Percentiles rank a stretch among this genome's conserved stretches.
phyloP scores from a whole-genome alignment of 2,329 filamentous ascomycete species.

The Exophiala sp. region DNA sequence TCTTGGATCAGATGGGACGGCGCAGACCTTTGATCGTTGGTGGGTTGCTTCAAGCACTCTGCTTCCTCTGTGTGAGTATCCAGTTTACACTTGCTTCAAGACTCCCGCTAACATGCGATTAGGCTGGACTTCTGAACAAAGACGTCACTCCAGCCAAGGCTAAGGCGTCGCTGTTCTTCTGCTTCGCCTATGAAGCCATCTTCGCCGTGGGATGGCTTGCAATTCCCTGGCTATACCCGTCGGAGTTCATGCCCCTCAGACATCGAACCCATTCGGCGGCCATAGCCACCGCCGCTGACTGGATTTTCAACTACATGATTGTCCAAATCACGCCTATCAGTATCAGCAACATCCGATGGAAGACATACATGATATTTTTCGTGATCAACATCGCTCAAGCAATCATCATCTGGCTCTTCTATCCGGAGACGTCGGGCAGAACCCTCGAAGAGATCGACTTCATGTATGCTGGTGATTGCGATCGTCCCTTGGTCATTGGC shows the following conservation, averaged over 20 bases:
- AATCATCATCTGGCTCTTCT: conserved; percentile 14
- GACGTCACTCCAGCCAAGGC: background rate
- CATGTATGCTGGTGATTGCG: background rate
- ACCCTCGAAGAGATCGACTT: conserved; percentile 15
- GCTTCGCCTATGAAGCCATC: conserved; percentile 60
- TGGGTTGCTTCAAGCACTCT: background rate
- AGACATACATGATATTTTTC: conserved; percentile 44
- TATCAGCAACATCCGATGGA: conserved; percentile 45
- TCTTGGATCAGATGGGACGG: conserved; percentile 1
- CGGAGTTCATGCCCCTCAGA: conserved; percentile 56
- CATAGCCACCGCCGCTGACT: conserved; percentile 36
- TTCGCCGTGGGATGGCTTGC: conserved; percentile 59
- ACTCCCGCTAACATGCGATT: background rate
- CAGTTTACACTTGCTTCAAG: background rate
- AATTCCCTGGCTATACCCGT: conserved; percentile 61
- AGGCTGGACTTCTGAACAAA: conserved; percentile 2
- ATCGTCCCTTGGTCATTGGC: background rate
- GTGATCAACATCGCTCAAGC: conserved; percentile 32
- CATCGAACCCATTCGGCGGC: conserved; percentile 30
- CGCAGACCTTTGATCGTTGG: conserved; percentile 1
- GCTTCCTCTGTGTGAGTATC: conserved; percentile 3
- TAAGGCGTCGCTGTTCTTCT: conserved; percentile 39
- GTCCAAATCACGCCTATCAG: conserved; percentile 37
- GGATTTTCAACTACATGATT: conserved; percentile 39
- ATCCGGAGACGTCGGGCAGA: conserved; percentile 16